Conservation (phyloP, 2,329 filamentous ascomycete genomes). For the Lojkania enalia region DNA sequence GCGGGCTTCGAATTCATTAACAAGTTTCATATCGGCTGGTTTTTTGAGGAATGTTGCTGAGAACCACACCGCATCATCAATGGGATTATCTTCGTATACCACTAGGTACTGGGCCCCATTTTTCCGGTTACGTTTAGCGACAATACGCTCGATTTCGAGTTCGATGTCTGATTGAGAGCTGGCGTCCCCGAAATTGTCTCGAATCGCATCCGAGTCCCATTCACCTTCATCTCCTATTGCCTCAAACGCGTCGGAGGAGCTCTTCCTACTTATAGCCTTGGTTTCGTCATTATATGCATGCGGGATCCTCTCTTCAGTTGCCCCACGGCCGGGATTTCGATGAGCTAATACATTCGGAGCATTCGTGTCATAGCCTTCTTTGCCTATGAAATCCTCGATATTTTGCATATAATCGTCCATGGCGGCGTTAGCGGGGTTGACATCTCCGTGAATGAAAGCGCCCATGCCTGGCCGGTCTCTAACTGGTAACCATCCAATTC, state of each 20-base stretch:
- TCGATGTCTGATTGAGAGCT: conserved; percentile 55
- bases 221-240: conserved; percentile 22
- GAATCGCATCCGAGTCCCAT: conserved; percentile 52
- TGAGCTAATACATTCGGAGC: conserved; percentile 27
- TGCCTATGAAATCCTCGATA: conserved; percentile 54
- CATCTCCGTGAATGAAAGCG: conserved; percentile 23
- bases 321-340: conserved; percentile 35
- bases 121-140: conserved; percentile 51
- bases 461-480: conserved; percentile 26
- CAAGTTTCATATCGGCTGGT: conserved; percentile 27
- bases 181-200: conserved; percentile 52
- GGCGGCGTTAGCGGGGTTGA: conserved; percentile 40
- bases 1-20: conserved; percentile 29
- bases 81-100: conserved; percentile 49
- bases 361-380: conserved; percentile 29
- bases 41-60: conserved; percentile 33
- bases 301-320: conserved; percentile 28
- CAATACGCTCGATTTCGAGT: conserved; percentile 47
- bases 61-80: conserved; percentile 57
- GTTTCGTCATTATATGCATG: background rate
- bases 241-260: background rate
- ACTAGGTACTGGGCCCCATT: conserved; percentile 57
- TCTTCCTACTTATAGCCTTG: background rate
- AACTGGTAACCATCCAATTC: conserved; percentile 40
- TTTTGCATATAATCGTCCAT: conserved; percentile 74